Percentiles rank a stretch among this genome's conserved stretches.
Evolutionary conservation across 257 asterid genomes (phyloP).

Genomic region (Salvia hispanica): DNA sequence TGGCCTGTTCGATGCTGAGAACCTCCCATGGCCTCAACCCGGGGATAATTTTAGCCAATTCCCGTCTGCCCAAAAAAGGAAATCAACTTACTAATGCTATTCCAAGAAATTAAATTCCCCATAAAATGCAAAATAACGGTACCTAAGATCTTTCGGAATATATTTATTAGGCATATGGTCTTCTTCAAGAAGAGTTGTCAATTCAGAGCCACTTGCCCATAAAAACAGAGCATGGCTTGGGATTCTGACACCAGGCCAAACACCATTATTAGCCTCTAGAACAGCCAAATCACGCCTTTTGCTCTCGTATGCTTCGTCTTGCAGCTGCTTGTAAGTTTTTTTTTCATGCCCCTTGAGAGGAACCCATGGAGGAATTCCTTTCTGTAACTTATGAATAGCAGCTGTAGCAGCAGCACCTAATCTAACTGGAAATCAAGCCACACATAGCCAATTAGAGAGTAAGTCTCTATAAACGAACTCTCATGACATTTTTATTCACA

Average conservation of each 20-base stretch:
- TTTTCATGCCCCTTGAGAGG: constrained; percentile 89
- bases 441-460: constrained; percentile 14
- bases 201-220: constrained; percentile 98
- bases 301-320: constrained; percentile 87
- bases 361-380: constrained; percentile 96
- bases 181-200: constrained; percentile 81
- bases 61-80: constrained; percentile 48
- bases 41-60: constrained; percentile 69
- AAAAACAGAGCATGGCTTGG: constrained; percentile 96
- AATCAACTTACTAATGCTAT: background rate
- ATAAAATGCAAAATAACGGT: constrained; percentile 18
- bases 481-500: background rate
- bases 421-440: constrained; percentile 63
- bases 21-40: constrained; percentile 99
- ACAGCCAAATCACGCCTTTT: constrained; percentile 91
- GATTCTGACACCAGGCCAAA: constrained; percentile 89
- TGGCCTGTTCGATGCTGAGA: constrained; percentile 91
- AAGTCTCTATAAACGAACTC: background rate
- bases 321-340: constrained; percentile 88
- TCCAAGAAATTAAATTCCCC: background rate
- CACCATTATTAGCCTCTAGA: constrained; percentile 79
- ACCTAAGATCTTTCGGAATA: constrained; percentile 88
- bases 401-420: constrained; percentile 94
- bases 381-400: constrained; percentile 82
- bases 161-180: constrained; percentile 98